phyloP scores from a whole-genome alignment of 176 grass and related monocot species.

The maize (Zea mays) region Zm-B73-REFERENCE-NAM-5.0 NC_050099.1:217610501-217611000 shows the following conservation, averaged over 20 bases:
- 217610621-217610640: not conserved
- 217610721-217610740: not conserved
- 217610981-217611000: conserved; percentile 81
- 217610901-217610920: conserved; percentile 68
- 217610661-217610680: not conserved
- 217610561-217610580: conserved; percentile 89
- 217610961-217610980: conserved; percentile 88
- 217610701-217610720: not conserved
- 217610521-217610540: conserved; percentile 81
- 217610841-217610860: not conserved
- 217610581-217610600: conserved; percentile 7
- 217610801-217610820: not conserved
- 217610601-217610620: not conserved
- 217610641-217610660: conserved; percentile 2
- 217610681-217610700: not conserved
- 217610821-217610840: not conserved
- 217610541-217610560: conserved; percentile 73
- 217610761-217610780: not conserved
- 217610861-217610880: conserved; percentile 8
- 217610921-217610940: conserved; percentile 76
- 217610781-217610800: not conserved
- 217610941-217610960: conserved; percentile 78
- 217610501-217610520: conserved; percentile 90
- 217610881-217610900: conserved; percentile 68
- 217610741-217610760: not conserved